These are phyloP conservation scores for Chlorella vulgaris DNA, from an alignment of 139 green algal species.

Conservation along the genomic window DNA sequence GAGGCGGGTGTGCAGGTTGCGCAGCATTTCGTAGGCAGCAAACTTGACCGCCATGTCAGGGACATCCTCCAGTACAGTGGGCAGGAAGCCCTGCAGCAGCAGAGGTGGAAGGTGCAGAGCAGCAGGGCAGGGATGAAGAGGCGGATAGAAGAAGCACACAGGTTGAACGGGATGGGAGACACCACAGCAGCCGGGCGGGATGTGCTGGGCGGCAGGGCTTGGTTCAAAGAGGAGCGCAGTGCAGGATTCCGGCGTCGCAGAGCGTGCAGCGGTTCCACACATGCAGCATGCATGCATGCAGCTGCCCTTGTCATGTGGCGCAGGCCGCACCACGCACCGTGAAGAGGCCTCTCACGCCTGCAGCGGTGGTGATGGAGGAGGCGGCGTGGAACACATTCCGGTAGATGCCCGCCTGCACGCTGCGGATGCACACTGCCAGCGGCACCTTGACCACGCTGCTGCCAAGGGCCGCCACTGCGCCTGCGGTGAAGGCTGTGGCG, in stretches of 20 bases:
- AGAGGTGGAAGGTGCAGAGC: background rate
- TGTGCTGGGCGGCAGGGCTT: too few species aligned
- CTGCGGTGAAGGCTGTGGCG: constrained; percentile 73
- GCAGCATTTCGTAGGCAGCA: constrained; percentile 86
- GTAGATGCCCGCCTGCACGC: constrained; percentile 86
- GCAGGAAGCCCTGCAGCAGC: constrained; percentile 74
- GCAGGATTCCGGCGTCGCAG: too few species aligned
- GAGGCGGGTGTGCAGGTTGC: constrained; percentile 53
- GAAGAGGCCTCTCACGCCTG: constrained; percentile 78
- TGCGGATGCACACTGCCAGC: constrained; percentile 90
- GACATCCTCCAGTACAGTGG: constrained; percentile 90
- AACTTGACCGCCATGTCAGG: constrained; percentile 95
- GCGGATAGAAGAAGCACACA: background rate
- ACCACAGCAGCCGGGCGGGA: background rate
- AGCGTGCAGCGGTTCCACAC: too few species aligned
- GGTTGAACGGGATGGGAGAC: background rate
- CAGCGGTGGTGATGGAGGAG: constrained; percentile 61
- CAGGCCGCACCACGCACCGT: constrained; percentile 36
- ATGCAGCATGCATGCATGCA: too few species aligned
- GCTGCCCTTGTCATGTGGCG: too few species aligned
- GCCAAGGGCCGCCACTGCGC: constrained; percentile 76
- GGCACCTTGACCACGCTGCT: constrained; percentile 88
- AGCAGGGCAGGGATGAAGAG: background rate
- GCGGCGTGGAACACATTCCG: constrained; percentile 78
- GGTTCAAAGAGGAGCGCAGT: too few species aligned